Base-by-base conservation (phyloP, 768 basidiomycete genomes). In the Suillus alpinus region DNA sequence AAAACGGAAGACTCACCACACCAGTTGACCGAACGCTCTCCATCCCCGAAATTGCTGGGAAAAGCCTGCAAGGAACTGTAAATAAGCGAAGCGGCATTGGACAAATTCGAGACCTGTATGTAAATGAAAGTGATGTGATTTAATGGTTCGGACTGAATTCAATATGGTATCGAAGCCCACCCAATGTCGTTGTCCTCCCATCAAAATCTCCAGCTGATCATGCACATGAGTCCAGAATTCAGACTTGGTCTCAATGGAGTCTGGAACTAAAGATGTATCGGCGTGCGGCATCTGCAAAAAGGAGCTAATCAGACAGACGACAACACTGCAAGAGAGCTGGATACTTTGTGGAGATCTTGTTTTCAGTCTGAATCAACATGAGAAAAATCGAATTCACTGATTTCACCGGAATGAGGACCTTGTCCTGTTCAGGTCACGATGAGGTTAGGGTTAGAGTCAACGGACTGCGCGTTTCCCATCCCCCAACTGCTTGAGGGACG, bases 161-260 rank as follows among this genome's bases (percentile, higher is more conserved):
- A 34, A 36, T 51, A 57, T 47, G 55, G 39, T 39, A 59, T 55
- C 34, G 34, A 57, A 57, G 65, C 80, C 63, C 73, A 94, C 94
- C 94, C 93, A 95, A 69, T 88, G 81, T 59, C 85, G 77, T 66
- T 94, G 84, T 10, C 81, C 88, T 9, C 81, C 84, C 2, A 95
- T 73, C 36, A 97, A 73, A 23, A 75, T 68, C 10, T 77, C 73
- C 14, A 96, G 77, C 67, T 94, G 89, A 5, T 70, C 69, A 62
- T 83, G 75, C 31, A 95, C 83, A 74, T 94, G 88, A 2, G 75
- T 73, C 91, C 95, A 96, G 74, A 96, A 94, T 39, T 88, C 83
- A 8, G 78, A 39, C 71, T 95, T 97, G 29, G 86, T 84, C 57
- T 79, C 80, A 62, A 96, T 84, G 77, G 73, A 81, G 23, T 76